Evolutionary conservation across 2,329 filamentous ascomycete species (phyloP).

Genomic region (Rhinocladiella similis): DNA sequence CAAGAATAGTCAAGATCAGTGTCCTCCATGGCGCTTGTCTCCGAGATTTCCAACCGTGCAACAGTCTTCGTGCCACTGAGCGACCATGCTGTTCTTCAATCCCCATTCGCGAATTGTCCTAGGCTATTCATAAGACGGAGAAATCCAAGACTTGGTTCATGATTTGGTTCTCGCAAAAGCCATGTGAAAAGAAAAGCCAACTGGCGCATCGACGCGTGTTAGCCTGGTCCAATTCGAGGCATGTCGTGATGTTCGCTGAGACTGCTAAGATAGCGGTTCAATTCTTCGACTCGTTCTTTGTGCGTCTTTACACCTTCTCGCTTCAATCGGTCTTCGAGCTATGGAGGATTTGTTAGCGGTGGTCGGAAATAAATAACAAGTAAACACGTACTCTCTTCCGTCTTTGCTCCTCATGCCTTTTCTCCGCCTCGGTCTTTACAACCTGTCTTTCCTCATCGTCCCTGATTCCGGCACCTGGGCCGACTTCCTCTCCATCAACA

Average conservation of each 20-base stretch:
- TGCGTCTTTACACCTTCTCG: slow-evolving; percentile 92
- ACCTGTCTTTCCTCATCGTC: slow-evolving; percentile 33
- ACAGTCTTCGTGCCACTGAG: no score
- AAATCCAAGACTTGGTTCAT: no score
- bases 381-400: slow-evolving; percentile 68
- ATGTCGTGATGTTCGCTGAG: slow-evolving; percentile 98
- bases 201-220: slow-evolving; percentile 4
- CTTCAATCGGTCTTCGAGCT: slow-evolving; percentile 80
- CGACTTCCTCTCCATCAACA: slow-evolving; percentile 30
- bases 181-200: no score
- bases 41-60: no score
- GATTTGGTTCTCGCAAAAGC: no score
- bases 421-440: slow-evolving; percentile 82
- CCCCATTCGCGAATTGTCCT: background rate
- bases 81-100: no score
- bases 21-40: no score
- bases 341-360: slow-evolving; percentile 8
- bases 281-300: slow-evolving; percentile 91
- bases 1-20: background rate
- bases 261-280: slow-evolving; percentile 89
- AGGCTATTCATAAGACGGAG: no score
- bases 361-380: background rate
- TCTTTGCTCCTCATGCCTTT: slow-evolving; percentile 75
- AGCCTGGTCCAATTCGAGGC: slow-evolving; percentile 41
- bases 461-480: slow-evolving; percentile 32